Base-by-base conservation (phyloP, 2,329 filamentous ascomycete genomes). In the Aspergillus terreus region DNA sequence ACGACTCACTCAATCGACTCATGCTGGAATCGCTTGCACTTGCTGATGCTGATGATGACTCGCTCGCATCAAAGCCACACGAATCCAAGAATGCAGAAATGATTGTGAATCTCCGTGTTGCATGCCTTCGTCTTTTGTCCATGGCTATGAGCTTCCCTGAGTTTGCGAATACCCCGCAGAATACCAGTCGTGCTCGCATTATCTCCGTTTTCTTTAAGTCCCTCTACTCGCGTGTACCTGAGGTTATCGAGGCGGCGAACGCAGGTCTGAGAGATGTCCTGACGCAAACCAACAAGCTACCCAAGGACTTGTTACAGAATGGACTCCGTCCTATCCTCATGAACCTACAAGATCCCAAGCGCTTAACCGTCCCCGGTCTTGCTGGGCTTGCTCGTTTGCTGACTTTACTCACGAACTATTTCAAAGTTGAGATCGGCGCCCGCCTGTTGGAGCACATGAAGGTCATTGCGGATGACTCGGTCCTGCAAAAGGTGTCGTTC, bases 151-250 rank as follows among this genome's bases (percentile, higher is more conserved):
- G 85, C 41, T 94, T 96, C 66, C 88, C 92, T 4, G 92, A 96
- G 32, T 97, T 96, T 67, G 86, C 86, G 54, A 90, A 89, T 49
- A 85, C 82, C 1, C 81, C 84, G 35, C 84, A 84, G 44, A 87
- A 88, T 58, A 78, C 80, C 38, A 82, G 78, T 36, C 76, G 79
- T 53, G 74, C 78, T 54, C 78, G 83, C 42, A 95, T 97, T 44
- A 92, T 99, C 15, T 85, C 89, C 0, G 91, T 97, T 1, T 99
- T 99, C 75, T 99, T 99, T 81, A 97, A 96, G 66, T 95, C 90
- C 35, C 78, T 99, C 1, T 99, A 99, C 70, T 92, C 90, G 0
- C 91, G 95, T 65, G 95, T 92, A 3, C 86, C 88, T 44, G 89
- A 92, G 38, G 95, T 95, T 2, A 95, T 96, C 48, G 89, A 94